These are phyloP conservation scores for Trichoderma guizhouense DNA, from an alignment of 2,329 filamentous ascomycete species.

Conservation along the genomic window DNA sequence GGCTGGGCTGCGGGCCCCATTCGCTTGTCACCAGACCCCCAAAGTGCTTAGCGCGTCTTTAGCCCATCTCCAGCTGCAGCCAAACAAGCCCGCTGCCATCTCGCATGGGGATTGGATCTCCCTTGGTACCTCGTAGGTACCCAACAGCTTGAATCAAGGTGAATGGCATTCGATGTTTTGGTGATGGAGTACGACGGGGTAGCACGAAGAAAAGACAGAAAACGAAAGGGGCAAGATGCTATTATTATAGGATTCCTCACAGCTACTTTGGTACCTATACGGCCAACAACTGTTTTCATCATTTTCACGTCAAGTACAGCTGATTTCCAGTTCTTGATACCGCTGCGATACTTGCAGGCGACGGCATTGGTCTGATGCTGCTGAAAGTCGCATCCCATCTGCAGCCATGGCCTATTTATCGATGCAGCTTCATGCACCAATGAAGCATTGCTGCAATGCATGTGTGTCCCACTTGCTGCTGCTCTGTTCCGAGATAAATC, in stretches of 20 bases:
- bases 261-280: neutral
- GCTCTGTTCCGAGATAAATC: neutral
- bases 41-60: neutral
- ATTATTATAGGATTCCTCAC: neutral
- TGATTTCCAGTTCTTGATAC: neutral
- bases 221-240: neutral
- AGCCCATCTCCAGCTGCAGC: conserved; percentile 1
- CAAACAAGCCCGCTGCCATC: neutral
- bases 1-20: conserved; percentile 7
- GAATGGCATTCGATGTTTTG: neutral
- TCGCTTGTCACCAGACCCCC: conserved; percentile 18
- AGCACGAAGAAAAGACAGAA: neutral
- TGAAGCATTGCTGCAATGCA: neutral
- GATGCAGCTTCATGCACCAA: neutral
- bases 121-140: neutral
- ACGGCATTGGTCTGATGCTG: neutral
- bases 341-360: neutral
- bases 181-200: neutral
- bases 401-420: neutral
- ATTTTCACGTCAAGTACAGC: too few species aligned
- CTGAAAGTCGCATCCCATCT: neutral
- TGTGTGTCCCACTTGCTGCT: neutral
- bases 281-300: neutral
- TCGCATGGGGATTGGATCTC: neutral
- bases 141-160: neutral